These are phyloP conservation scores for Trichoderma arundinaceum DNA, from an alignment of 2,329 filamentous ascomycete genomes.

Conservation along the genomic window DNA sequence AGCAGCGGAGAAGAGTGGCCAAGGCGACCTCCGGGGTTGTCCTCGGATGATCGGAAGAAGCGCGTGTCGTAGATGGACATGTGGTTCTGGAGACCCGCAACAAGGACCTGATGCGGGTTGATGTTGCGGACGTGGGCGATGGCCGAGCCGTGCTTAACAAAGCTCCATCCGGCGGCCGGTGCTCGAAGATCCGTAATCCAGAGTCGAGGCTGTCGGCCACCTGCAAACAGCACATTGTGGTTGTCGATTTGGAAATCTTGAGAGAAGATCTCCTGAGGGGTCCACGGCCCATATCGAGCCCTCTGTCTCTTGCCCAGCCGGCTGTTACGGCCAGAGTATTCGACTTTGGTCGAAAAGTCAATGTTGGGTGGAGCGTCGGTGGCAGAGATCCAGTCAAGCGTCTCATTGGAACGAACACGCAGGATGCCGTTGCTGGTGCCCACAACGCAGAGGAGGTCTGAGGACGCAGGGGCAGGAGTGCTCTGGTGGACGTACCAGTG, in stretches of 20 bases:
- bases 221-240: conserved; percentile 56
- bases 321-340: not conserved
- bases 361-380: conserved; percentile 3
- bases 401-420: conserved; percentile 43
- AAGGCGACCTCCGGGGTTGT: conserved; percentile 8
- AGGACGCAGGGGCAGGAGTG: conserved; percentile 49
- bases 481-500: conserved; percentile 49
- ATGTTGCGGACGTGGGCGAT: conserved; percentile 59
- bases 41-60: conserved; percentile 39
- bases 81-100: conserved; percentile 55
- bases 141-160: conserved; percentile 46
- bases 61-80: conserved; percentile 65
- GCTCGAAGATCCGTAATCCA: conserved; percentile 54
- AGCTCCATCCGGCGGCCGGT: conserved; percentile 43
- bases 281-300: conserved; percentile 34
- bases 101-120: conserved; percentile 57
- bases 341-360: not conserved
- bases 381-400: conserved; percentile 46
- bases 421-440: conserved; percentile 57
- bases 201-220: conserved; percentile 55
- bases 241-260: conserved; percentile 54
- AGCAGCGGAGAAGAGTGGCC: conserved; percentile 49
- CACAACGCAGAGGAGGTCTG: conserved; percentile 52
- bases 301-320: not conserved
- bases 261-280: conserved; percentile 52